phyloP scores from a whole-genome alignment of 2,329 filamentous ascomycete genomes.

The Hypomyces rosellus region DNA sequence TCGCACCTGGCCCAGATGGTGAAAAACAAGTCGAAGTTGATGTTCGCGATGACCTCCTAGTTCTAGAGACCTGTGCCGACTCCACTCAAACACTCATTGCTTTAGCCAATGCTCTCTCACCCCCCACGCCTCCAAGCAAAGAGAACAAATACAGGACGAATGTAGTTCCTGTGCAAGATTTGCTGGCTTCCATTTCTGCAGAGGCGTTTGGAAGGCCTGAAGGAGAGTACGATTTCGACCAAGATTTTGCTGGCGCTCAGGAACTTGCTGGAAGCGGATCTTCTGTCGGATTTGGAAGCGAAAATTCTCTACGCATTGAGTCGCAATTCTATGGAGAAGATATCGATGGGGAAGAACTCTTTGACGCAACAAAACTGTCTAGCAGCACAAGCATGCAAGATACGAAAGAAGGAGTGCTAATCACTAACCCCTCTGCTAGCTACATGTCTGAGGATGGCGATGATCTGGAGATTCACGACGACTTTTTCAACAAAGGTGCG shows the following conservation, averaged over 20 bases:
- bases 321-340: slow-evolving; percentile 44
- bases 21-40: slow-evolving; percentile 71
- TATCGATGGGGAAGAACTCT: slow-evolving; percentile 42
- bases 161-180: slow-evolving; percentile 76
- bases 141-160: slow-evolving; percentile 82
- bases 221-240: slow-evolving; percentile 56
- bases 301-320: slow-evolving; percentile 33
- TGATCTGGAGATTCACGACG: slow-evolving; percentile 66
- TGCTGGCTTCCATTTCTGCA: slow-evolving; percentile 84
- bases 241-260: slow-evolving; percentile 52
- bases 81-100: slow-evolving; percentile 88
- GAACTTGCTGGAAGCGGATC: slow-evolving; percentile 38
- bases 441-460: slow-evolving; percentile 46
- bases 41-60: slow-evolving; percentile 75
- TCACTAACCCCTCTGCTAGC: slow-evolving; percentile 23
- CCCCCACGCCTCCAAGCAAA: slow-evolving; percentile 75
- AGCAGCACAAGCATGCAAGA: slow-evolving; percentile 27
- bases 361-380: slow-evolving; percentile 38
- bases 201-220: slow-evolving; percentile 67
- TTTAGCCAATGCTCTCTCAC: slow-evolving; percentile 71
- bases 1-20: slow-evolving; percentile 47
- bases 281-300: slow-evolving; percentile 24
- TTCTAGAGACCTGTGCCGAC: slow-evolving; percentile 93
- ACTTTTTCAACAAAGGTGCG: slow-evolving; percentile 65
- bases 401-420: slow-evolving; percentile 30